Base-by-base conservation (phyloP, 306 rosid species). In the Rubus idaeus region DNA sequence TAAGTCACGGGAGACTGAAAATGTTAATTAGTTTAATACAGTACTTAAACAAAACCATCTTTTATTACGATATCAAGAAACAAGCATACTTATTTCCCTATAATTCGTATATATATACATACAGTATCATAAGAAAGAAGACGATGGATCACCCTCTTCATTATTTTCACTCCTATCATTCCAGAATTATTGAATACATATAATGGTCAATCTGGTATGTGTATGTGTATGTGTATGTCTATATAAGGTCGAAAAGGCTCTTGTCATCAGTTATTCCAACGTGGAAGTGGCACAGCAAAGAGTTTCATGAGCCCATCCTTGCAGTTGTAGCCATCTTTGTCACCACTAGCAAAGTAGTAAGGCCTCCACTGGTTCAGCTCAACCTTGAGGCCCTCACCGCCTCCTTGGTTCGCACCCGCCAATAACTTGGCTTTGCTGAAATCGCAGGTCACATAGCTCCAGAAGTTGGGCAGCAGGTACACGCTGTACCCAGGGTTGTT, bases 321-420 rank as follows among this genome's bases (percentile, higher is more conserved):
- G 82, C 91, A 89, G 14, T 85, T 87, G 67, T 77, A 61, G 45
- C 84, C 83, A 47, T 81, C 69, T 21, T 79, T 81, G 41, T 63
- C 89, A 0, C 84, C 63, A 35, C 86, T 86, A 7, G 91, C 93
- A 51, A 92, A 84, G 71, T 92, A 90, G 69, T 84, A 89, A 58
- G 93, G 90, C 70, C 45, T 86, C 89, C 64, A 68, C 21, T 74
- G 68, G 72, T 80, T 82, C 13, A 89, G 83, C 60, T 46, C 82
- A 40, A 86, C 50, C 75, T 74, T 81, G 26, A 87, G 77, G 0
- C 93, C 94, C 17, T 84, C 53, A 0, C 83, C 87, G 30, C 35
- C 72, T 0, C 96, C 96, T 11, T 88, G 71, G 17, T 8, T 74
- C 0, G 75, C 57, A 13, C 5, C 84, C 6, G 88, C 93, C 75